phyloP scores from a whole-genome alignment of 352 stramenopile species.

The Phytophthora agathidicida region DNA sequence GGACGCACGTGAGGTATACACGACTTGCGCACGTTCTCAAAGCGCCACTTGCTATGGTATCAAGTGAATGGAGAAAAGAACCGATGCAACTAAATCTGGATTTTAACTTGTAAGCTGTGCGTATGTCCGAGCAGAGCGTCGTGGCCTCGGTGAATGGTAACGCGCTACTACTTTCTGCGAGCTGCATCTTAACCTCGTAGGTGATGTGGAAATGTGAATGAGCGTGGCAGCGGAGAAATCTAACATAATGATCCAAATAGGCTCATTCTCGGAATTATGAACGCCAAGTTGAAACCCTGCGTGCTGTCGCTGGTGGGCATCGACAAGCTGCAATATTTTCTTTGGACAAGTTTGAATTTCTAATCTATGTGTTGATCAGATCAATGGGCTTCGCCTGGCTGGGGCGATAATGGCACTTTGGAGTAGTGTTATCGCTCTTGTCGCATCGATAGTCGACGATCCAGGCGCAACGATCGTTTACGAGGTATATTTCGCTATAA shows the following conservation, averaged over 20 bases:
- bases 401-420: slow-evolving; percentile 48
- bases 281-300: slow-evolving; percentile 55
- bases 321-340: not conserved
- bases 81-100: not conserved
- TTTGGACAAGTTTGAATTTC: too few species aligned
- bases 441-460: slow-evolving; percentile 47
- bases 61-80: not conserved
- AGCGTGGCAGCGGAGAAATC: not conserved
- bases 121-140: slow-evolving; percentile 28
- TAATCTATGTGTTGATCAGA: slow-evolving; percentile 23
- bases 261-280: slow-evolving; percentile 34
- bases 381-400: slow-evolving; percentile 57
- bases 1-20: slow-evolving; percentile 63
- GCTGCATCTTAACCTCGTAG: slow-evolving; percentile 38
- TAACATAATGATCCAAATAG: slow-evolving; percentile 16
- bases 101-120: slow-evolving; percentile 7
- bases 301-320: slow-evolving; percentile 47
- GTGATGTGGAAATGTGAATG: not conserved
- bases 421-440: slow-evolving; percentile 46
- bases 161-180: slow-evolving; percentile 36
- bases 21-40: slow-evolving; percentile 42
- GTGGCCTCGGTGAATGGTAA: slow-evolving; percentile 51
- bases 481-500: too few species aligned
- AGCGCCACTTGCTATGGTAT: slow-evolving; percentile 58
- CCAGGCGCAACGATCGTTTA: slow-evolving; percentile 41